Evolutionary conservation across 129 eudicot genomes (phyloP).

Genomic region (Chrysanthemum makinoi): DNA sequence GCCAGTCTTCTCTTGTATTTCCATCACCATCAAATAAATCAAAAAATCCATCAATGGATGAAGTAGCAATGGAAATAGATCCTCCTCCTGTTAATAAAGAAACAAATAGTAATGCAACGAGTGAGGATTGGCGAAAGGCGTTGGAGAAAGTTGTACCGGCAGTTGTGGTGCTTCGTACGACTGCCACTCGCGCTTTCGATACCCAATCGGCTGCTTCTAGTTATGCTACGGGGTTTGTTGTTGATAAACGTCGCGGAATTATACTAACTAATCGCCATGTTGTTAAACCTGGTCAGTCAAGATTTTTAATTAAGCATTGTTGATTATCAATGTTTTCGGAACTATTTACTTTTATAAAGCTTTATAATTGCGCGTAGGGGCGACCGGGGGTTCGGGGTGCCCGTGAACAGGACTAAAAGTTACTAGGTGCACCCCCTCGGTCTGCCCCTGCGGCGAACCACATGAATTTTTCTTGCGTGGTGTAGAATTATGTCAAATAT

Average conservation of each 20-base stretch:
- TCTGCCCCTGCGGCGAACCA: no score
- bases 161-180: slow-evolving; percentile 89
- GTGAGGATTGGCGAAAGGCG: slow-evolving; percentile 95
- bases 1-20: no score
- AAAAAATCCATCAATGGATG: slow-evolving; percentile 32
- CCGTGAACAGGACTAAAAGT: no score
- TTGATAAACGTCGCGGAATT: slow-evolving; percentile 82
- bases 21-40: no score
- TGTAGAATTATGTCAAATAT: no score
- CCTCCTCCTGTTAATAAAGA: slow-evolving; percentile 50
- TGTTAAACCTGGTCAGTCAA: slow-evolving; percentile 70
- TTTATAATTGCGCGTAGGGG: no score
- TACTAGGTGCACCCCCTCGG: no score
- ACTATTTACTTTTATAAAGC: no score
- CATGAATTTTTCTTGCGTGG: no score
- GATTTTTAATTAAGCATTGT: no score
- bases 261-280: slow-evolving; percentile 96
- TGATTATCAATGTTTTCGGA: no score
- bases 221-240: slow-evolving; percentile 94
- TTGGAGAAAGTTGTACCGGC: slow-evolving; percentile 84
- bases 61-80: slow-evolving; percentile 81
- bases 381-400: no score
- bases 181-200: slow-evolving; percentile 88
- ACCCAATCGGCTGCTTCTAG: slow-evolving; percentile 84
- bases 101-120: slow-evolving; percentile 42